Evolutionary conservation across 345 rosid genomes (phyloP).

Genomic region (Boechera retrofracta): DNA sequence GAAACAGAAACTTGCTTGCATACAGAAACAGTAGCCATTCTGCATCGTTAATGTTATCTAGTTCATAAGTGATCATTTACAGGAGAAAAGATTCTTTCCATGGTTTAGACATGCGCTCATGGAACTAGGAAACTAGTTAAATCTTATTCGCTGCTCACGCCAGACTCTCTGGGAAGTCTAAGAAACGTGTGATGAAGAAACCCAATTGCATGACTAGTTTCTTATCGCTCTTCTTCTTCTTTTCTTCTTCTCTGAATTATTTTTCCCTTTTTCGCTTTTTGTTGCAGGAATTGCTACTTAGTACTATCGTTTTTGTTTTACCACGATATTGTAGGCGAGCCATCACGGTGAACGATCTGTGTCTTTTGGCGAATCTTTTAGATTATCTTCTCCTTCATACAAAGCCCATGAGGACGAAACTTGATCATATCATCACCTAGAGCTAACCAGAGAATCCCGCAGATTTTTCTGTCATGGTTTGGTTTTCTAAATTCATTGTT

Average conservation of each 20-base stretch:
- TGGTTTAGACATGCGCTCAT: conserved; percentile 17
- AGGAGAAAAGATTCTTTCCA: not conserved
- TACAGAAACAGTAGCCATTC: conserved; percentile 12
- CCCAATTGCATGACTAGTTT: conserved; percentile 20
- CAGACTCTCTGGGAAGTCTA: conserved; percentile 19
- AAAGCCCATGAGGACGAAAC: conserved; percentile 41
- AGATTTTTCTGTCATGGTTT: conserved; percentile 47
- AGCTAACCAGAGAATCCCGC: conserved; percentile 45
- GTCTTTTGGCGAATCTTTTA: conserved; percentile 45
- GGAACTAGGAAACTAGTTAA: conserved; percentile 22
- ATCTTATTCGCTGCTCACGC: not conserved
- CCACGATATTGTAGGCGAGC: conserved; percentile 54
- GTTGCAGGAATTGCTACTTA: conserved; percentile 53
- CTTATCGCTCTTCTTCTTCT: conserved; percentile 4
- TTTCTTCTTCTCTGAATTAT: conserved; percentile 21
- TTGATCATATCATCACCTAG: conserved; percentile 43
- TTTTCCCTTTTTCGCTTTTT: conserved; percentile 26
- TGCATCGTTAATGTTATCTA: conserved; percentile 8
- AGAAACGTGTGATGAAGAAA: conserved; percentile 32
- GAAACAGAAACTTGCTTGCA: conserved; percentile 6
- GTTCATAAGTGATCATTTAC: conserved; percentile 5
- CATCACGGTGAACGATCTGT: conserved; percentile 44
- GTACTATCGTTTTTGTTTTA: conserved; percentile 48
- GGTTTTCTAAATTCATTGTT: conserved; percentile 48
- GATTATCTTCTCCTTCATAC: conserved; percentile 42